phyloP scores from a whole-genome alignment of 495 filamentous ascomycete species.

The Pyronema domesticum region DNA sequence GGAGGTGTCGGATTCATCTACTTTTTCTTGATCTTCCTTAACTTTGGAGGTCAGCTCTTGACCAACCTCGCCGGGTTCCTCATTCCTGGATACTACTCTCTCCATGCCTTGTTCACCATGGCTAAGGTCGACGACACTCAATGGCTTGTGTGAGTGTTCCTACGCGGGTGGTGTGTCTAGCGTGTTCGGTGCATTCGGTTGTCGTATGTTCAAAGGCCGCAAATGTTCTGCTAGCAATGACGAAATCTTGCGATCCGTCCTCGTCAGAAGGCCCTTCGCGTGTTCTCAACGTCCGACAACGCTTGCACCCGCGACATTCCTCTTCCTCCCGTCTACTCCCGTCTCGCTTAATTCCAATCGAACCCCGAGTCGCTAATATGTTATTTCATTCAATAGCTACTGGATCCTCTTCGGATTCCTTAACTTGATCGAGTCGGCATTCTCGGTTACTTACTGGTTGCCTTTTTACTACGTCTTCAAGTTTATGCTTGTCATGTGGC shows the following conservation, averaged over 20 bases:
- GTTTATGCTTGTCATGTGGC: conserved; percentile 90
- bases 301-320: too few species aligned
- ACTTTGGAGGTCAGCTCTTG: conserved; percentile 90
- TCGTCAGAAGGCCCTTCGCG: too few species aligned
- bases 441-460: conserved; percentile 97
- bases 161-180: background rate
- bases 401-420: conserved; percentile 94
- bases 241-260: too few species aligned
- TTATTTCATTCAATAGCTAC: conserved; percentile 33
- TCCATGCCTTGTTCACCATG: conserved; percentile 71
- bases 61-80: conserved; percentile 93
- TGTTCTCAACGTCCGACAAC: too few species aligned
- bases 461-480: conserved; percentile 99
- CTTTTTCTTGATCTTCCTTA: conserved; percentile 98
- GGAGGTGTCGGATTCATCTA: conserved; percentile 70
- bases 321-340: background rate
- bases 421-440: conserved; percentile 77
- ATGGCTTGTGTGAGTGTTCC: conserved; percentile 43
- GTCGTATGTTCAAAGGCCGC: too few species aligned
- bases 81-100: conserved; percentile 87
- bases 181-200: too few species aligned
- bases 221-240: too few species aligned
- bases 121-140: conserved; percentile 81
- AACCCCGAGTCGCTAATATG: background rate
- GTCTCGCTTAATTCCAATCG: background rate